Evolutionary conservation across 2,329 filamentous ascomycete species (phyloP).

Genomic region (Ilyonectria sp.): DNA sequence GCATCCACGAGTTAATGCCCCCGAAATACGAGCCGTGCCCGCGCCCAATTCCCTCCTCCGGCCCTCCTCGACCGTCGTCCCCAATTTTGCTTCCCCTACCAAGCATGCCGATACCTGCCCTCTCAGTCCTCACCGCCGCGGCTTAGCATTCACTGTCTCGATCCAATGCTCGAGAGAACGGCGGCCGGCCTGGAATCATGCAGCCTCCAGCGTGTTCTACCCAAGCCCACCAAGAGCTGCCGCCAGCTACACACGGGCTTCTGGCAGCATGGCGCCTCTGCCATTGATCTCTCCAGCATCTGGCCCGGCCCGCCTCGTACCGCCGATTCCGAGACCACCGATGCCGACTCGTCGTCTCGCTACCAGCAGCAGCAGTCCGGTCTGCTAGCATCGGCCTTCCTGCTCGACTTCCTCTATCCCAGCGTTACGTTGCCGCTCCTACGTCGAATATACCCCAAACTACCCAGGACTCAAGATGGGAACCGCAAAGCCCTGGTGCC

Average conservation of each 20-base stretch:
- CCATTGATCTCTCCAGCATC: conserved; percentile 62
- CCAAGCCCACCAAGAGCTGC: conserved; percentile 56
- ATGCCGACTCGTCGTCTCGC: conserved; percentile 44
- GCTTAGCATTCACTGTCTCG: conserved; percentile 36
- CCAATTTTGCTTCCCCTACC: conserved; percentile 23
- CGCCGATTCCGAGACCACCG: conserved; percentile 37
- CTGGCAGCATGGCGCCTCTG: conserved; percentile 69
- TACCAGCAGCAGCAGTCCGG: conserved; percentile 42
- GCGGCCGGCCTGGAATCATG: conserved; percentile 70
- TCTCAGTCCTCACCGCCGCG: conserved; percentile 20
- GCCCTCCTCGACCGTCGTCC: conserved; percentile 6
- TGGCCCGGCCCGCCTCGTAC: conserved; percentile 56
- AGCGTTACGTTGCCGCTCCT: conserved; percentile 60
- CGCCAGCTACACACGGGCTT: conserved; percentile 65
- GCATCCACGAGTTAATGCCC: conserved; percentile 9
- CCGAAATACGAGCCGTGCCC: neutral
- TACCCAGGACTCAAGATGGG: conserved; percentile 44
- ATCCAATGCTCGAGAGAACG: conserved; percentile 72
- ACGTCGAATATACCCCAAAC: conserved; percentile 54
- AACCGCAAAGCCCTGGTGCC: conserved; percentile 25
- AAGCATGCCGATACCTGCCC: conserved; percentile 44
- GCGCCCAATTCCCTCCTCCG: conserved; percentile 30
- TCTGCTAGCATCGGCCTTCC: conserved; percentile 63
- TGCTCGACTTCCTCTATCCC: conserved; percentile 72
- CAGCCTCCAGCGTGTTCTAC: conserved; percentile 67